Conservation (phyloP, 257 asterid genomes). For the Solanum stenotomum region DNA sequence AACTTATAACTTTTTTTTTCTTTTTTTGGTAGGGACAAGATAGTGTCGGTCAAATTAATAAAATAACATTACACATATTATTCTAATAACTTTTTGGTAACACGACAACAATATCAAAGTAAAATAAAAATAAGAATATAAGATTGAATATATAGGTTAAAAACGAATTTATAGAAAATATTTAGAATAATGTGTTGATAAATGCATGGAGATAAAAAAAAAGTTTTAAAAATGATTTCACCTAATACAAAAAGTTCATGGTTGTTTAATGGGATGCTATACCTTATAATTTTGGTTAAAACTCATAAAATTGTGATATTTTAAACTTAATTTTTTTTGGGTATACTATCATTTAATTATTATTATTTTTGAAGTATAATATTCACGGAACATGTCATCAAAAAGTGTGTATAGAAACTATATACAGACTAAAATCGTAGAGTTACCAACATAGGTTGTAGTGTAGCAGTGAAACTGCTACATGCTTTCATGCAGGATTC, state of each 20-base stretch:
- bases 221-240: too few species aligned
- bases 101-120: neutral
- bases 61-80: neutral
- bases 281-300: neutral
- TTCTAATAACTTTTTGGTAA: neutral
- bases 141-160: neutral
- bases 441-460: too few species aligned
- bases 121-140: neutral
- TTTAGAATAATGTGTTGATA: neutral
- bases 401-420: neutral
- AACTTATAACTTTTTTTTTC: neutral
- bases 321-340: too few species aligned
- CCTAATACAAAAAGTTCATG: neutral
- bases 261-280: neutral
- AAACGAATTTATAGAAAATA: neutral
- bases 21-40: neutral
- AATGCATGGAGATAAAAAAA: neutral
- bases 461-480: fast-evolving
- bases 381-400: neutral
- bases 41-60: neutral
- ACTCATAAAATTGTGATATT: neutral
- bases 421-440: neutral
- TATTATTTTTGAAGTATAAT: neutral
- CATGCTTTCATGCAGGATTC: too few species aligned
- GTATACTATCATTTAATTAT: too few species aligned